Conservation (phyloP, 805 yeast genomes). For the Saturnispora quitensis region DNA sequence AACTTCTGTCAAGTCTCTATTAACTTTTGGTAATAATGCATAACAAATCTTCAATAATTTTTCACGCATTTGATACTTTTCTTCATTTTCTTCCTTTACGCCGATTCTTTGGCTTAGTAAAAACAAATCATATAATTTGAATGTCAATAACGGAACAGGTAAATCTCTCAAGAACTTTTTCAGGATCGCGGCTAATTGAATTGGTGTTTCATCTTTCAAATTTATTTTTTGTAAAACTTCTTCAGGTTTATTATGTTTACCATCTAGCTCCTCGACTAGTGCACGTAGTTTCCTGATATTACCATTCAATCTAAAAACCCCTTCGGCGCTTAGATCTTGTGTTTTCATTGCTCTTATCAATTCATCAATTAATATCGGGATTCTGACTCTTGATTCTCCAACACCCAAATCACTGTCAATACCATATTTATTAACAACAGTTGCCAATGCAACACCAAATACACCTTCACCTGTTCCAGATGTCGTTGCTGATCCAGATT, state of each 20-base stretch:
- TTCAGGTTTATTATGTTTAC: constrained; percentile 47
- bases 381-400: constrained; percentile 68
- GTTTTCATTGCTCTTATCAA: constrained; percentile 72
- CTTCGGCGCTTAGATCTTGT: constrained; percentile 92
- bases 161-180: constrained; percentile 87
- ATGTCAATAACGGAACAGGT: constrained; percentile 85
- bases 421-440: constrained; percentile 60
- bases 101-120: constrained; percentile 49
- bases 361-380: constrained; percentile 85
- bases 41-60: constrained; percentile 55
- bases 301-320: constrained; percentile 93
- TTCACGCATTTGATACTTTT: constrained; percentile 31
- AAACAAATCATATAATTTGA: constrained; percentile 69
- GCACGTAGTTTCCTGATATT: constrained; percentile 76
- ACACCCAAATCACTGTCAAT: constrained; percentile 78
- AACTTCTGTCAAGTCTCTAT: constrained; percentile 82
- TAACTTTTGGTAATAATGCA: constrained; percentile 69
- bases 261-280: constrained; percentile 64
- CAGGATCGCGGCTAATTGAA: constrained; percentile 86
- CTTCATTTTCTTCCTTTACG: constrained; percentile 3
- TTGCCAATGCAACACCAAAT: constrained; percentile 70
- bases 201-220: constrained; percentile 64
- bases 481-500: constrained; percentile 14
- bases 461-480: constrained; percentile 34
- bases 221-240: constrained; percentile 44